Conservation (phyloP, 2,329 filamentous ascomycete genomes). For the Pseudogymnoascus sp. region DNA sequence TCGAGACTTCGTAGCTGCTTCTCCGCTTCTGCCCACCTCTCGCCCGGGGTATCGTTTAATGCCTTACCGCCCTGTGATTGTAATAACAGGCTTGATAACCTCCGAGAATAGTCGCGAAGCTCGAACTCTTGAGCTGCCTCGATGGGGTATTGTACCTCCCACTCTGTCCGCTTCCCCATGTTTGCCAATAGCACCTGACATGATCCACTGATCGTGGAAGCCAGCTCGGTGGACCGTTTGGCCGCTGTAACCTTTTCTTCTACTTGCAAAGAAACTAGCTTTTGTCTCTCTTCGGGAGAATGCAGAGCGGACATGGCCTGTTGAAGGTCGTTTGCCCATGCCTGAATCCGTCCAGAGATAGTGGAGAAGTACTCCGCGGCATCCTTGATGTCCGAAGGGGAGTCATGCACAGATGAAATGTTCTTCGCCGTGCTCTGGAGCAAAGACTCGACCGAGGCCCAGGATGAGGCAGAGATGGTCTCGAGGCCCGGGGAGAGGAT, state of each 20-base stretch:
- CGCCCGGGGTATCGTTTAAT: neutral
- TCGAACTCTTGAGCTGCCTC: constrained; percentile 3
- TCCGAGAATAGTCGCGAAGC: neutral
- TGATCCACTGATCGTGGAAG: neutral
- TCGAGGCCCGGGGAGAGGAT: neutral
- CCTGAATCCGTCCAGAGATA: neutral
- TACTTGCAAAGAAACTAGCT: neutral
- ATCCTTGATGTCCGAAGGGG: neutral
- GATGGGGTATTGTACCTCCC: neutral
- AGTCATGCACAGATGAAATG: neutral
- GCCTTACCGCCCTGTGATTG: neutral
- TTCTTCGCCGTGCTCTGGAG: constrained; percentile 6
- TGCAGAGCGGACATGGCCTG: neutral
- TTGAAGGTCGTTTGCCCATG: neutral
- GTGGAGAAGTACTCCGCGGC: neutral
- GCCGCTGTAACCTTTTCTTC: neutral
- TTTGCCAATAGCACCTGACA: neutral
- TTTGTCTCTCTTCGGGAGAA: neutral
- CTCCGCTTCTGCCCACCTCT: constrained; percentile 8
- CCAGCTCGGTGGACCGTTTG: neutral
- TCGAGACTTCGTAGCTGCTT: constrained; percentile 8
- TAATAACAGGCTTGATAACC: neutral
- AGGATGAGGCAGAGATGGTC: neutral
- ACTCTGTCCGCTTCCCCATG: neutral
- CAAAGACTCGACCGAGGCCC: neutral